Percentiles rank a stretch among this genome's conserved stretches.
phyloP scores from a whole-genome alignment of 192 early-diverging fungal genomes.

The Linderina pennispora region DNA sequence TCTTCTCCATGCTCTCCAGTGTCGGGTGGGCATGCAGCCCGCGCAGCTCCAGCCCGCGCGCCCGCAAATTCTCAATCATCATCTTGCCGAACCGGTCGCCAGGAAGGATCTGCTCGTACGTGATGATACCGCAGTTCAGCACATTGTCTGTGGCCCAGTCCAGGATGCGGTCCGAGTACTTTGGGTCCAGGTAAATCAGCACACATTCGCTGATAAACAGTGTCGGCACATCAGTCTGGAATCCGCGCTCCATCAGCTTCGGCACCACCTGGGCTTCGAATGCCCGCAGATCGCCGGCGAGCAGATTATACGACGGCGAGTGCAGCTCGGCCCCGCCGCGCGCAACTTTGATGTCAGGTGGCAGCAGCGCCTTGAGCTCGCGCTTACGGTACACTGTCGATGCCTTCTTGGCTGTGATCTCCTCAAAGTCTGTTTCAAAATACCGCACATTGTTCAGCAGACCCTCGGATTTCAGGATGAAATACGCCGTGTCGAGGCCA shows the following conservation, averaged over 20 bases:
- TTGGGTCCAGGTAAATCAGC: slow-evolving; percentile 77
- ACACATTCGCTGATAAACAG: slow-evolving; percentile 93
- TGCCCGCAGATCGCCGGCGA: slow-evolving; percentile 76
- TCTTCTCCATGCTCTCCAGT: slow-evolving; percentile 58
- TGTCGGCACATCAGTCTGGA: slow-evolving; percentile 54
- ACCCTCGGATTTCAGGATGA: slow-evolving; percentile 60
- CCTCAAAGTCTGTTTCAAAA: slow-evolving; percentile 92
- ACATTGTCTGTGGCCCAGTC: slow-evolving; percentile 58
- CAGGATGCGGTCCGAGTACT: slow-evolving; percentile 60
- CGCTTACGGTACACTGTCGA: slow-evolving; percentile 51
- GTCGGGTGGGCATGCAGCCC: slow-evolving; percentile 70
- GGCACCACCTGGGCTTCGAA: slow-evolving; percentile 56
- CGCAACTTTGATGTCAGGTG: slow-evolving; percentile 22
- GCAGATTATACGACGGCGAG: slow-evolving; percentile 57
- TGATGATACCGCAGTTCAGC: slow-evolving; percentile 52
- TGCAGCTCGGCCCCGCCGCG: slow-evolving; percentile 72
- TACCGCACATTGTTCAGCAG: slow-evolving; percentile 41
- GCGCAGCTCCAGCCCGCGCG: slow-evolving; percentile 69
- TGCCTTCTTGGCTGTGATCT: slow-evolving; percentile 79
- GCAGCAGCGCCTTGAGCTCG: slow-evolving; percentile 33
- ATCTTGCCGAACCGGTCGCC: slow-evolving; percentile 84
- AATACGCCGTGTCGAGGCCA: slow-evolving; percentile 91
- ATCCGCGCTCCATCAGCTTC: slow-evolving; percentile 49
- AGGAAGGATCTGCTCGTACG: slow-evolving; percentile 92
- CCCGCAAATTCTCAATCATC: slow-evolving; percentile 85